Base-by-base conservation (phyloP, 108 stramenopile species). In the Cyclotella choctawhatcheeana region DNA sequence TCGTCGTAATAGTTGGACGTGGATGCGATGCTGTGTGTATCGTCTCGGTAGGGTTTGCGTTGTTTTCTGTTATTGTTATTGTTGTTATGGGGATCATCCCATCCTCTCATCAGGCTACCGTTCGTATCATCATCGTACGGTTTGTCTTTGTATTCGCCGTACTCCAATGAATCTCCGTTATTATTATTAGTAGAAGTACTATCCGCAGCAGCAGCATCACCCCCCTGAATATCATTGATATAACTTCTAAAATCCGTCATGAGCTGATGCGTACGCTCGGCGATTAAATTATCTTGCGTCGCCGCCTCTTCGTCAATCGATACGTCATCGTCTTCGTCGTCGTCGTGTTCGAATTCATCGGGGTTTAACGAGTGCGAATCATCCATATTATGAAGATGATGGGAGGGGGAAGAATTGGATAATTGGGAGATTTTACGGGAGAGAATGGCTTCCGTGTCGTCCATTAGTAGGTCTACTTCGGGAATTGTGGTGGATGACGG, bases 241-340 rank as follows among this genome's bases (percentile, higher is more conserved):
- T 60, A 60, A 21, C 13, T 30, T 1, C 59, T 16, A 24, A 60
- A 60, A 60, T 60, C 59, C 14, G 33, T 24, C 59, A 60, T 60
- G 17, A 60, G 21, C 40, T 60, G 59, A 24, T 26, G 6, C 22
- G 59, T 60, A 0, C 59, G 35, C 13, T 60, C 29, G 59, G 59
- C 59, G 37, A 60, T 17, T 26, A 60, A 43, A 21, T 60, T 40
- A 22, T 60, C 59, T 35, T 37, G 37, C n/a, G 25, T 20, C 8
- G 35, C 29, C 0, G 59, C 59, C 21, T 60, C 59, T 55, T 55
- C 54, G 18, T 48, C 47, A n/a, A n/a, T n/a, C 17, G 47, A 48
- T 10, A n/a, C 20, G 5, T 52, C 51, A 10, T 5, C 51, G 51
- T 52, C 51, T 18, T 52, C 51, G 55, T 30, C 29, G 2, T 29